Evolutionary conservation across 2,329 filamentous ascomycete genomes (phyloP).

Genomic region (Helotiales sp.): DNA sequence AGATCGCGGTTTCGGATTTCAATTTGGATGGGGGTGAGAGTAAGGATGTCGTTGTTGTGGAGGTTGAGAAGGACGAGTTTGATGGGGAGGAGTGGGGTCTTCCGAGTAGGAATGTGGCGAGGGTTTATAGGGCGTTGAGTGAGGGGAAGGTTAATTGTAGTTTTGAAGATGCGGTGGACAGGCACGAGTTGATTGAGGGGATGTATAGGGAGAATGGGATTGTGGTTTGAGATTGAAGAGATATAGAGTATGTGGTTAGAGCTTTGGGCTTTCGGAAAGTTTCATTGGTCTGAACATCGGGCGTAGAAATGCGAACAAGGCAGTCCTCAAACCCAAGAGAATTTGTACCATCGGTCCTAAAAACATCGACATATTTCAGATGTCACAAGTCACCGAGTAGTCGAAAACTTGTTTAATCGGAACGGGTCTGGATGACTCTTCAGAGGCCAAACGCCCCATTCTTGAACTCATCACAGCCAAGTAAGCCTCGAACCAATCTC

Average conservation of each 20-base stretch:
- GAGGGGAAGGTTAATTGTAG: constrained; percentile 28
- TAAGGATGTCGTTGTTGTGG: constrained; percentile 18
- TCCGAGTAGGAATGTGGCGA: constrained; percentile 32
- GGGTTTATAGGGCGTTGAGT: constrained; percentile 29
- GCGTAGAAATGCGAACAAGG: too few relatives aligned
- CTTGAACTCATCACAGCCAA: too few relatives aligned
- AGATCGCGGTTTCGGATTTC: constrained; percentile 28
- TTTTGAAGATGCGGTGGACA: constrained; percentile 39
- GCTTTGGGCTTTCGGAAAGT: background rate
- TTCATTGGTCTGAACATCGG: too few relatives aligned
- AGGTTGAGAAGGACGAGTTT: constrained; percentile 25
- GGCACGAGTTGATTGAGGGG: constrained; percentile 33
- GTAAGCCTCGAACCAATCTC: too few relatives aligned
- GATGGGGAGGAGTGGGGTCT: constrained; percentile 11
- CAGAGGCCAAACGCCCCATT: too few relatives aligned
- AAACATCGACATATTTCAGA: too few relatives aligned
- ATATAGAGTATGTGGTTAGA: background rate
- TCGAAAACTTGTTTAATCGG: too few relatives aligned
- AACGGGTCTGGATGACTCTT: too few relatives aligned
- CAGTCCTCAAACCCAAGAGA: too few relatives aligned
- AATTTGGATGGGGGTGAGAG: constrained; percentile 10
- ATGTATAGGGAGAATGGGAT: constrained; percentile 35
- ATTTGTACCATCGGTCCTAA: too few relatives aligned
- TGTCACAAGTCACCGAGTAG: too few relatives aligned
- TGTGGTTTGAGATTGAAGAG: background rate